Percentiles rank a stretch among this genome's conserved stretches.
Conservation (phyloP, 2,329 filamentous ascomycete genomes). For the Trichoderma oligosporum region DNA sequence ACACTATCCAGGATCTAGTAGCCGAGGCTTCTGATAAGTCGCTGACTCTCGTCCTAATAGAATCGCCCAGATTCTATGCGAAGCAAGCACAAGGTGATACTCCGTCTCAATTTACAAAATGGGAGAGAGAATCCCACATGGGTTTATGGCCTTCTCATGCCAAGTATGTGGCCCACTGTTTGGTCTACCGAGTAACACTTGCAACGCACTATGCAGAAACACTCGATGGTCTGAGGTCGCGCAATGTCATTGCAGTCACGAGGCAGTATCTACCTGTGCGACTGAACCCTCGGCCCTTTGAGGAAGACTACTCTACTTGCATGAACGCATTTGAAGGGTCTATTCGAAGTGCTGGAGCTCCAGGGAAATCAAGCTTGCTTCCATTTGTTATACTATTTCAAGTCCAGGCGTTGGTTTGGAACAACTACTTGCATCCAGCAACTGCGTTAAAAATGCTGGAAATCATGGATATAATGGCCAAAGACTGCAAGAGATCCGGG, state of each 20-base stretch:
- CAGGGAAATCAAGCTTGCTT: constrained; percentile 28
- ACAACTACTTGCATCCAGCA: constrained; percentile 57
- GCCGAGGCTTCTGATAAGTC: constrained; percentile 33
- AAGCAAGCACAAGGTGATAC: background rate
- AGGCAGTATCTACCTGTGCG: constrained; percentile 25
- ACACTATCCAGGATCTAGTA: constrained; percentile 46
- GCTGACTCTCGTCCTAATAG: constrained; percentile 49
- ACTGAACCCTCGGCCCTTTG: background rate
- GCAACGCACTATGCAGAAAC: background rate
- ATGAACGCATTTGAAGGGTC: constrained; percentile 35
- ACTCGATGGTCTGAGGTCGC: constrained; percentile 24
- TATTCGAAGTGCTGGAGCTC: constrained; percentile 25
- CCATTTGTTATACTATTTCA: constrained; percentile 58
- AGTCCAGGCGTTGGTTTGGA: constrained; percentile 59
- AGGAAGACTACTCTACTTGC: constrained; percentile 24
- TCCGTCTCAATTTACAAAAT: constrained; percentile 8
- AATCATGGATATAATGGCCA: constrained; percentile 36
- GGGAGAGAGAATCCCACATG: constrained; percentile 32
- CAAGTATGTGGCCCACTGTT: constrained; percentile 38
- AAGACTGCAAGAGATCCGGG: constrained; percentile 24
- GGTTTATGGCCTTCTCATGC: constrained; percentile 29
- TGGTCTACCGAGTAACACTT: constrained; percentile 42
- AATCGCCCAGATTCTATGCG: constrained; percentile 49
- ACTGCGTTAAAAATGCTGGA: constrained; percentile 47
- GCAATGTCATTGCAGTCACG: constrained; percentile 27